These are phyloP conservation scores for Cercospora brassicicola DNA, from an alignment of 2,329 filamentous ascomycete species.

Conservation along the genomic window DNA sequence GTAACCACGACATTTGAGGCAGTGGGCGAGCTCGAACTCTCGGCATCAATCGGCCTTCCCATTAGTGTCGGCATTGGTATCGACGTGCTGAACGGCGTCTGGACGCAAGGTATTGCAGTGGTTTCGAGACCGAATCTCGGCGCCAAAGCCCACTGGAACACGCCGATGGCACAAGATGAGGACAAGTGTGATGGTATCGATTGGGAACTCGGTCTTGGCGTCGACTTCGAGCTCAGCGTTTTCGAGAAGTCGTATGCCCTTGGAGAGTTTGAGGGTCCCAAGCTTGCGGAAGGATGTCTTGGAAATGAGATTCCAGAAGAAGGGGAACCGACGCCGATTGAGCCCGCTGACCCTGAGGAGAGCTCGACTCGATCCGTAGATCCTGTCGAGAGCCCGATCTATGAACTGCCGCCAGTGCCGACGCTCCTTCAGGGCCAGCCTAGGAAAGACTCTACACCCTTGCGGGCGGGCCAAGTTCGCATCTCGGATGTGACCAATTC, in stretches of 20 bases:
- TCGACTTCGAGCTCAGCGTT: neutral
- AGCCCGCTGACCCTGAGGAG: neutral
- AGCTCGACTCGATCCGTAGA: neutral
- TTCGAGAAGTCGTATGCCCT: neutral
- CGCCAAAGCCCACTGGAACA: neutral
- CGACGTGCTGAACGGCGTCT: neutral
- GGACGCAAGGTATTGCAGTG: neutral
- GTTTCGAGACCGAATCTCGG: neutral
- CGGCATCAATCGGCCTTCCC: neutral
- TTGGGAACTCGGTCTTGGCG: neutral
- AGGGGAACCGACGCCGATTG: neutral
- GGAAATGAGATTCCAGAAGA: neutral
- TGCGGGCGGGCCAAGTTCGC: neutral
- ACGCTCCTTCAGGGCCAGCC: neutral
- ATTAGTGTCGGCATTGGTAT: neutral
- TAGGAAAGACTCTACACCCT: neutral
- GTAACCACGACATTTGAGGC: neutral
- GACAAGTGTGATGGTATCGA: neutral
- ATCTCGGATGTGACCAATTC: neutral
- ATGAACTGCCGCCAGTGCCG: neutral
- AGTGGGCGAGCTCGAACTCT: neutral
- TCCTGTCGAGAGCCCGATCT: neutral
- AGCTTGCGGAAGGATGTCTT: constrained; percentile 1
- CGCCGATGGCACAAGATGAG: neutral
- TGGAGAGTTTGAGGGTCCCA: neutral